phyloP scores from a whole-genome alignment of 257 asterid genomes.

The Apocynum venetum region DNA sequence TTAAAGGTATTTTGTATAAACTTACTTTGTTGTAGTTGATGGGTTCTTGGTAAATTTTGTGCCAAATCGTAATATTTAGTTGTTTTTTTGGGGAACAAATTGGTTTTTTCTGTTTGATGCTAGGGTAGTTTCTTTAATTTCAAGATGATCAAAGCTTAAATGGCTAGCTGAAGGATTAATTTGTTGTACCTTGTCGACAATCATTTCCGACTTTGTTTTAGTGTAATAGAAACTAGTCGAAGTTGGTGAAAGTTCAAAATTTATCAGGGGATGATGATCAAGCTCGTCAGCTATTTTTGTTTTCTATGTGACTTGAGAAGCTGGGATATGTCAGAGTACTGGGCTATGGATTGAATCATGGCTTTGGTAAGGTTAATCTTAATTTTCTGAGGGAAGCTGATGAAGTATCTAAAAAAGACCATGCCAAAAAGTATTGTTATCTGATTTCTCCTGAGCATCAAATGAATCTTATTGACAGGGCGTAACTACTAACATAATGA shows the following conservation, averaged over 20 bases:
- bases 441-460: not conserved
- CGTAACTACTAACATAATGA: not conserved
- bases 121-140: not conserved
- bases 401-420: not conserved
- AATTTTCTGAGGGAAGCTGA: not conserved
- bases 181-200: not conserved
- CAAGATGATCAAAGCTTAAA: not conserved
- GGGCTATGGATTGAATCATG: not conserved
- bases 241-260: not conserved
- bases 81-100: not conserved
- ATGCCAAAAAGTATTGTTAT: not conserved
- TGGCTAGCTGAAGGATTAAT: not conserved
- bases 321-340: not conserved
- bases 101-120: not conserved
- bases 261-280: not conserved
- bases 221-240: not conserved
- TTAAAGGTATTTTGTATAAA: constrained; percentile 49
- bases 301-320: not conserved
- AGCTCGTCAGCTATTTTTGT: not conserved
- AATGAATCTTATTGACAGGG: not conserved
- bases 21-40: not conserved
- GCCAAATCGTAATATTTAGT: not conserved
- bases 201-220: not conserved
- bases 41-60: not conserved
- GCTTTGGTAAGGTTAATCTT: not conserved